Percentiles rank a stretch among this genome's conserved stretches.
Evolutionary conservation across 306 rosid species (phyloP).

Genomic region (Rosa persica): DNA sequence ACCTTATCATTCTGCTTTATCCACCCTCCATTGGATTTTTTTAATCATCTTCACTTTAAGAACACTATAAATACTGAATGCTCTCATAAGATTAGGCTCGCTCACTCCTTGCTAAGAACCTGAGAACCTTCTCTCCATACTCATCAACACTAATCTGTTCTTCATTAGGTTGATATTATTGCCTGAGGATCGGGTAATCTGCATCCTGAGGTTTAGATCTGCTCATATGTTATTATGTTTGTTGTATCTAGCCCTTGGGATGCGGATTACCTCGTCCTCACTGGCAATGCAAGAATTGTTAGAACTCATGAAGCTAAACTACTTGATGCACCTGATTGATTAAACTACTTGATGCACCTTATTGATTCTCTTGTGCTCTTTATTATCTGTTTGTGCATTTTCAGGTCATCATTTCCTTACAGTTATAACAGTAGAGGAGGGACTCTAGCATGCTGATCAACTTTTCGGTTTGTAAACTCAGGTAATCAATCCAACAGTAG

Average conservation of each 20-base stretch:
- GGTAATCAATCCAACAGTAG: not conserved
- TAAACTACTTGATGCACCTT: not conserved
- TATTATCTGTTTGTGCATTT: slow-evolving; percentile 4
- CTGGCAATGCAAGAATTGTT: slow-evolving; percentile 23
- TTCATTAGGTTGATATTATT: slow-evolving; percentile 17
- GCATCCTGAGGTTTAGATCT: slow-evolving; percentile 79
- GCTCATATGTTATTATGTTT: not conserved
- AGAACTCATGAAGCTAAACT: slow-evolving; percentile 3
- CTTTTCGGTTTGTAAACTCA: not conserved
- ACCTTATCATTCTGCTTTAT: slow-evolving; percentile 32
- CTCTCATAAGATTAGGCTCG: slow-evolving; percentile 25
- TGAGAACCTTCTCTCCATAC: slow-evolving; percentile 10
- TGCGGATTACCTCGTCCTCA: slow-evolving; percentile 48
- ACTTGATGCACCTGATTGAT: not conserved
- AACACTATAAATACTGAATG: slow-evolving; percentile 44
- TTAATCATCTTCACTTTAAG: slow-evolving; percentile 24
- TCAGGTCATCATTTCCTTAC: slow-evolving; percentile 3
- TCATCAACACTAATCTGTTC: not conserved
- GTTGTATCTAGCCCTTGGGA: slow-evolving; percentile 49
- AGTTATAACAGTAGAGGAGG: not conserved
- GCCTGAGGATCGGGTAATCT: slow-evolving; percentile 52
- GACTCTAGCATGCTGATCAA: not conserved
- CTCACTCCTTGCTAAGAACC: slow-evolving; percentile 17
- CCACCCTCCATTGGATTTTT: slow-evolving; percentile 9
- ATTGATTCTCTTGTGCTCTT: not conserved